Evolutionary conservation across 768 basidiomycete genomes (phyloP).

Genomic region (Lentinula sp.): DNA sequence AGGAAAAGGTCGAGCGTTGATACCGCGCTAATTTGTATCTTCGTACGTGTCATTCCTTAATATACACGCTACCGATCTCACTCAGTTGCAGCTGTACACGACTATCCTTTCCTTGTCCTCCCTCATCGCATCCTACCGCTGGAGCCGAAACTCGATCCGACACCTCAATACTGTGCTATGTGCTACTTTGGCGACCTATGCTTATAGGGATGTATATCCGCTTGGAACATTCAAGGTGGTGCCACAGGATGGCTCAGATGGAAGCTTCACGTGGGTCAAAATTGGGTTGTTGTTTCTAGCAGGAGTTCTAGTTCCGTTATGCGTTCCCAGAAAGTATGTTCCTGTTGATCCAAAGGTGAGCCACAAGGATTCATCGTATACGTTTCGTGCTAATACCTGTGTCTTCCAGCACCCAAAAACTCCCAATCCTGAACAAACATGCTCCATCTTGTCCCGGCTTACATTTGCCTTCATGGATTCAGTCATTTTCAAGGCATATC

Average conservation of each 20-base stretch:
- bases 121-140: constrained; percentile 27
- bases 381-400: not conserved
- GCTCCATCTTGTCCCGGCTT: constrained; percentile 30
- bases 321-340: constrained; percentile 49
- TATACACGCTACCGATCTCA: not conserved
- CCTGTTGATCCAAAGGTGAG: constrained; percentile 46
- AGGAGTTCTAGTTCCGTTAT: constrained; percentile 44
- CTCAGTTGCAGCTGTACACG: constrained; percentile 30
- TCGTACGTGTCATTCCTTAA: constrained; percentile 16
- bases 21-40: constrained; percentile 22
- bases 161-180: constrained; percentile 48
- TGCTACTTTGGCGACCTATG: constrained; percentile 39
- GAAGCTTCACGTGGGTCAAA: constrained; percentile 48
- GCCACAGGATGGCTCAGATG: constrained; percentile 43
- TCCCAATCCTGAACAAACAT: constrained; percentile 38
- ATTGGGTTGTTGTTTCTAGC: constrained; percentile 36
- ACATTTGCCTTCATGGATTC: constrained; percentile 34
- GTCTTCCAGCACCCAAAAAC: not conserved
- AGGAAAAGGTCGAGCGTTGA: constrained; percentile 22
- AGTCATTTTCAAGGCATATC: constrained; percentile 21
- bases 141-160: constrained; percentile 28
- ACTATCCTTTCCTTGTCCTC: constrained; percentile 36
- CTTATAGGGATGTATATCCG: constrained; percentile 57
- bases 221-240: constrained; percentile 44
- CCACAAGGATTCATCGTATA: not conserved